These are phyloP conservation scores for Didymella arachidicola DNA, from an alignment of 2,329 filamentous ascomycete species.

Conservation along the genomic window DNA sequence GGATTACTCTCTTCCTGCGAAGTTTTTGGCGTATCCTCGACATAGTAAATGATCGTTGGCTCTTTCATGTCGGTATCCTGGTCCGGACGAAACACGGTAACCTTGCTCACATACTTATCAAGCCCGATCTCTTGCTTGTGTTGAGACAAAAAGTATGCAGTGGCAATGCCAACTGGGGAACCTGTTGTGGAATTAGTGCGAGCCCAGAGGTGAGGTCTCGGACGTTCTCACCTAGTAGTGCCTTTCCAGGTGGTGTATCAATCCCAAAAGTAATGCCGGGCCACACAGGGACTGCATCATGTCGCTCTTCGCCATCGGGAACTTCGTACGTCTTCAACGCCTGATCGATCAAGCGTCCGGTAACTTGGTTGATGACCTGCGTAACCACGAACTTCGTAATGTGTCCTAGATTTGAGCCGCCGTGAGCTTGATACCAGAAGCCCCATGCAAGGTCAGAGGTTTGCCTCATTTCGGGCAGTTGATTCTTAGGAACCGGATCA, in stretches of 20 bases:
- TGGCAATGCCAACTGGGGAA: background rate
- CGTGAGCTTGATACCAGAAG: conserved; percentile 14
- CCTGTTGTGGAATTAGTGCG: background rate
- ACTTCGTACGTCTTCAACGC: conserved; percentile 1
- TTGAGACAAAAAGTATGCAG: conserved; percentile 17
- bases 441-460: conserved; percentile 26
- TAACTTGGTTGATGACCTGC: conserved; percentile 11
- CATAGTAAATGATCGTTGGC: conserved; percentile 8
- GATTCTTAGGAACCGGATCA: background rate
- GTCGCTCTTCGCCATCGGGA: background rate
- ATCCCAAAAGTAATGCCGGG: conserved; percentile 11
- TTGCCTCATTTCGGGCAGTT: conserved; percentile 11
- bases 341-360: conserved; percentile 1
- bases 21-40: background rate
- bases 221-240: conserved; percentile 5
- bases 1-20: background rate
- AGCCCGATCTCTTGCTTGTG: conserved; percentile 23
- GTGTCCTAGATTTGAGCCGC: background rate
- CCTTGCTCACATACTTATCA: conserved; percentile 13
- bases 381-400: conserved; percentile 21
- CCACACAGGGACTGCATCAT: conserved; percentile 4
- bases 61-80: background rate
- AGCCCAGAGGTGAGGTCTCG: background rate
- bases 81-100: conserved; percentile 15
- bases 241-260: conserved; percentile 1